Evolutionary conservation across 225 moss, liverwort and hornwort species (phyloP).

Genomic region (Thuidium tamariscinum): DNA sequence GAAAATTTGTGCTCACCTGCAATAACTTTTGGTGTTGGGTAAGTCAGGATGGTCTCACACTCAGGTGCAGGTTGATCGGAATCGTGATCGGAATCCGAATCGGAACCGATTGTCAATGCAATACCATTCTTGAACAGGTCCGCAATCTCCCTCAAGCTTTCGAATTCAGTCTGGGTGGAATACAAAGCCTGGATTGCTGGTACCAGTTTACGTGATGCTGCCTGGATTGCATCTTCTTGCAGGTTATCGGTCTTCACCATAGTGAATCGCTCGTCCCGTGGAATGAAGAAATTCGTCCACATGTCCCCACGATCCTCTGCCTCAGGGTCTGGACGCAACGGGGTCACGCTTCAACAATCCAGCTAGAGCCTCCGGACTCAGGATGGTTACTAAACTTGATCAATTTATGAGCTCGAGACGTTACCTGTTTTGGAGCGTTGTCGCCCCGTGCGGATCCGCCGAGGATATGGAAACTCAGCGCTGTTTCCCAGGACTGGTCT

Average conservation of each 20-base stretch:
- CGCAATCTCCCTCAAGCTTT: neutral
- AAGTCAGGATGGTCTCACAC: slow-evolving; percentile 2
- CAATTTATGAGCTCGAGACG: neutral
- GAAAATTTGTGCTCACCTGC: slow-evolving; percentile 19
- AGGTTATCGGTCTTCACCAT: neutral
- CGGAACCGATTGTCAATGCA: neutral
- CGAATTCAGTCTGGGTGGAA: neutral
- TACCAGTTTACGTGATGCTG: neutral
- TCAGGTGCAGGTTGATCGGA: neutral
- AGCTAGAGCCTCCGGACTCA: neutral
- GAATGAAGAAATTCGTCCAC: neutral
- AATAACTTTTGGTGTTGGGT: slow-evolving; percentile 41
- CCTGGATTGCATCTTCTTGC: neutral
- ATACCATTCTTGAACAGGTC: neutral
- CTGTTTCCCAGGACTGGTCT: slow-evolving; percentile 47
- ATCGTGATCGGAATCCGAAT: neutral
- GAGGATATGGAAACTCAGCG: slow-evolving; percentile 55
- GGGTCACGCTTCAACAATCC: neutral
- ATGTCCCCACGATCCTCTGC: neutral
- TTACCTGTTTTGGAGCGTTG: slow-evolving; percentile 26
- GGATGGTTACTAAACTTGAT: neutral
- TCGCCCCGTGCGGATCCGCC: slow-evolving; percentile 67
- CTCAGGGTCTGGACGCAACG: slow-evolving; percentile 22
- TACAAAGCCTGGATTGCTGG: neutral
- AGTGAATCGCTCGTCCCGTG: neutral